Base-by-base conservation (phyloP, 495 filamentous ascomycete species). In the Annulohypoxylon nitens region DNA sequence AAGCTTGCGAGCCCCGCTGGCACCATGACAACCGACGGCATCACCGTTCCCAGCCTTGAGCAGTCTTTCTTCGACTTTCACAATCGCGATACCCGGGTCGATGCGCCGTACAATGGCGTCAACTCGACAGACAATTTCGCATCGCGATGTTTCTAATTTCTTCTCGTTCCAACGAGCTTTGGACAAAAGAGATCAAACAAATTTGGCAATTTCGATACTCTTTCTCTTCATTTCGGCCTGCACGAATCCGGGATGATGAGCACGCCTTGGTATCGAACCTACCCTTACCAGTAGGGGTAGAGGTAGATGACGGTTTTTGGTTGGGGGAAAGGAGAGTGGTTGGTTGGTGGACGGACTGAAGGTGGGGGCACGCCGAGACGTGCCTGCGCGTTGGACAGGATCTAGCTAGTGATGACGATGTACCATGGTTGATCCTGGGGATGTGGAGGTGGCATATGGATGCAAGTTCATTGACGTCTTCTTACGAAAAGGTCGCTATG, bases 211-310 rank as follows among this genome's bases (percentile, higher is more conserved):
- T 70, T 62, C 45, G 74, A 70, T 78, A 66, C 74, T 70, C 74
- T 70, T 71, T 70, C 76, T 74, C 71, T 68, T 67, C 64, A 63
- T 72, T 74, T 70, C 58, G 61, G 53, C 34, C 64, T 36, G 64
- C 67, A 47, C 50, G 34, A 58, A 58, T 71, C 71, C 60, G 37
- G 68, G 63, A 76, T 76, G 76, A 74, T 71, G 73, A 78, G 73
- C 73, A 62, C 57, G 76, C 74, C 61, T 39, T 66, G 74, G 76
- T 70, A 75, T 76, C 71, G 43, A 30, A n/a, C 14, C 14, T 43
- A 43, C 12, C 39, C 39, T 20, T 60, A 60, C 37, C 67, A 5
- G 23, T 61, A 39, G 20, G 48, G 47, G 57, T 18, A 30, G 36
- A 6, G 12, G 53, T 61, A 45, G 45, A 55, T 71, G 48, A 39